Evolutionary conservation across 345 rosid species (phyloP).

Genomic region (Boechera retrofracta): DNA sequence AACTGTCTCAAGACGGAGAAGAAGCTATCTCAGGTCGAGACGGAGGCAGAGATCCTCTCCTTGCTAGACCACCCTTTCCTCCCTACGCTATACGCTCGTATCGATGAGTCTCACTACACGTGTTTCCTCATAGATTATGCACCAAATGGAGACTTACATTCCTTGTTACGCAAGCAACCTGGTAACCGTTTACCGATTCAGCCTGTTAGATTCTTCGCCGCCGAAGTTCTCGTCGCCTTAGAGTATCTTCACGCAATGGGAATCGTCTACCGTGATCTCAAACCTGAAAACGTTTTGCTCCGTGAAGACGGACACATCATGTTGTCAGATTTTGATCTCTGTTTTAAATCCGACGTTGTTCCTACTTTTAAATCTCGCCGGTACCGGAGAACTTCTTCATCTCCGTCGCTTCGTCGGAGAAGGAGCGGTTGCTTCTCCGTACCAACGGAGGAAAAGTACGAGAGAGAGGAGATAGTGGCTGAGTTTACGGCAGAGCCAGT

Average conservation of each 20-base stretch:
- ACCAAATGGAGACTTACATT: constrained; percentile 87
- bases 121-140: constrained; percentile 88
- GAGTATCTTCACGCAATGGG: constrained; percentile 91
- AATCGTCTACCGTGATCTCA: constrained; percentile 84
- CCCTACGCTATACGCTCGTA: constrained; percentile 76
- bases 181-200: constrained; percentile 63
- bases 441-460: not conserved
- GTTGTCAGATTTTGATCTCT: constrained; percentile 84
- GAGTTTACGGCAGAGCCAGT: constrained; percentile 73
- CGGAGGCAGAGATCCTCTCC: constrained; percentile 75
- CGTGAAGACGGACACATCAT: constrained; percentile 87
- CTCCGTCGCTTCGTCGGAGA: constrained; percentile 32
- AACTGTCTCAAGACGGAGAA: constrained; percentile 56
- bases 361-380: constrained; percentile 53
- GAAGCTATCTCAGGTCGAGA: constrained; percentile 67
- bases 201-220: constrained; percentile 74
- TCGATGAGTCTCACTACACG: constrained; percentile 78
- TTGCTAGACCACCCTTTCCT: constrained; percentile 80
- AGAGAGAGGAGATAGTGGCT: constrained; percentile 41
- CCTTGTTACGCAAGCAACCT: constrained; percentile 76
- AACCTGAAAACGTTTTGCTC: constrained; percentile 87
- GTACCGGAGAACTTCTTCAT: constrained; percentile 33
- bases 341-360: constrained; percentile 61
- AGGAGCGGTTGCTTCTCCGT: constrained; percentile 45
- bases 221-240: constrained; percentile 80